A percentile compares a stretch with the other conserved stretches of the same genome.
Conservation (phyloP, 345 rosid species). For the Arabidopsis arenosa region DNA sequence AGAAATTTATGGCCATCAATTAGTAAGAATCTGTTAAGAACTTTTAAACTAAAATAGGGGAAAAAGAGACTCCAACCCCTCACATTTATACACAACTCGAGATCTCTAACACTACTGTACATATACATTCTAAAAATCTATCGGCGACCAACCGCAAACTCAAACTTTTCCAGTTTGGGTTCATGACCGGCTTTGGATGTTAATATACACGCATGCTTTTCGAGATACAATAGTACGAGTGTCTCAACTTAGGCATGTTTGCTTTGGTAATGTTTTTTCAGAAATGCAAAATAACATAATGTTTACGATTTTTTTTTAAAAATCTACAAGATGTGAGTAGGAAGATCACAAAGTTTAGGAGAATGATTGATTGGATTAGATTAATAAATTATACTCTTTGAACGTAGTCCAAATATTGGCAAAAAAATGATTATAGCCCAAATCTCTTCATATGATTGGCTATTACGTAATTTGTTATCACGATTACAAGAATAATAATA, state of each 20-base stretch:
- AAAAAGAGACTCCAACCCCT: too few relatives aligned
- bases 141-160: too few relatives aligned
- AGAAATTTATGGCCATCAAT: too few relatives aligned
- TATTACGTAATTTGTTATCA: slow-evolving; percentile 5
- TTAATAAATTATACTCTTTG: neutral
- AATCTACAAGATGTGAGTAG: neutral
- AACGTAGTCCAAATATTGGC: neutral
- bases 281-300: neutral
- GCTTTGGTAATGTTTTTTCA: neutral
- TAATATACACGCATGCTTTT: neutral
- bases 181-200: too few relatives aligned
- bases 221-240: neutral
- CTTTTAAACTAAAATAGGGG: too few relatives aligned
- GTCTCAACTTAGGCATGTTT: neutral
- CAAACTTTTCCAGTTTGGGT: too few relatives aligned
- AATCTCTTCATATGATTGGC: neutral
- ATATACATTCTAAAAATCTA: too few relatives aligned
- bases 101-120: too few relatives aligned
- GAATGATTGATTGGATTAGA: neutral
- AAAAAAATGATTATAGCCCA: neutral
- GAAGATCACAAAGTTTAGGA: neutral
- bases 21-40: too few relatives aligned
- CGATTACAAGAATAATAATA: slow-evolving; percentile 12
- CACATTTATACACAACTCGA: too few relatives aligned
- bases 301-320: neutral